Evolutionary conservation across 306 rosid genomes (phyloP).

Genomic region (Fragaria vesca): DNA sequence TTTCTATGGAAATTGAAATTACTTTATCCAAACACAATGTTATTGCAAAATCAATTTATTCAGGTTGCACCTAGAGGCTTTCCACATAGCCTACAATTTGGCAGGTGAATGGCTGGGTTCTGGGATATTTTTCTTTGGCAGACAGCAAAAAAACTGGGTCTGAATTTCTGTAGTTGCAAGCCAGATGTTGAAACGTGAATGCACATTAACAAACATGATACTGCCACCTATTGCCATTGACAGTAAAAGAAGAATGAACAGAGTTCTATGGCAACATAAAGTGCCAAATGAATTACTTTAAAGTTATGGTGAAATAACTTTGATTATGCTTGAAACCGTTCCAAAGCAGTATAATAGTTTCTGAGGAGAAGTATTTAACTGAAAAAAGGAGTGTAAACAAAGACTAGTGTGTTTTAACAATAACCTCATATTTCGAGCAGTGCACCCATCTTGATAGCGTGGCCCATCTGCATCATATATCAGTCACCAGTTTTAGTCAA

Average conservation of each 20-base stretch:
- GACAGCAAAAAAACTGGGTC: neutral
- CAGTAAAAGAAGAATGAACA: neutral
- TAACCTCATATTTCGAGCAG: conserved; percentile 90
- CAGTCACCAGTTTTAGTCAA: conserved; percentile 19
- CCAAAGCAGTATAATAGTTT: neutral
- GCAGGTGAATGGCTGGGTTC: neutral
- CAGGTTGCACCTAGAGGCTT: neutral
- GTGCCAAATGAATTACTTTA: neutral
- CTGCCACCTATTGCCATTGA: neutral
- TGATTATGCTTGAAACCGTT: neutral
- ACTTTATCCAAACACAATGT: no score
- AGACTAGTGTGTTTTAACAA: conserved; percentile 2
- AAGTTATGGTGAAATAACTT: neutral
- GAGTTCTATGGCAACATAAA: neutral
- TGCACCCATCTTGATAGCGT: conserved; percentile 84
- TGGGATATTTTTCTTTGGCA: neutral
- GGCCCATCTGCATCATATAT: conserved; percentile 59
- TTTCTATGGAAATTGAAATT: no score
- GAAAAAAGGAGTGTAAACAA: neutral
- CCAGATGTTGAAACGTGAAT: neutral
- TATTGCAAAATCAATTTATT: neutral
- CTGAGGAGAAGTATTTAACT: neutral
- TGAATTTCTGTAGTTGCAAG: conserved; percentile 10
- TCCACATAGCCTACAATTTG: neutral
- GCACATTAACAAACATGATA: neutral